Base-by-base conservation (phyloP, 257 asterid species). In the Lithospermum erythrorhizon region DNA sequence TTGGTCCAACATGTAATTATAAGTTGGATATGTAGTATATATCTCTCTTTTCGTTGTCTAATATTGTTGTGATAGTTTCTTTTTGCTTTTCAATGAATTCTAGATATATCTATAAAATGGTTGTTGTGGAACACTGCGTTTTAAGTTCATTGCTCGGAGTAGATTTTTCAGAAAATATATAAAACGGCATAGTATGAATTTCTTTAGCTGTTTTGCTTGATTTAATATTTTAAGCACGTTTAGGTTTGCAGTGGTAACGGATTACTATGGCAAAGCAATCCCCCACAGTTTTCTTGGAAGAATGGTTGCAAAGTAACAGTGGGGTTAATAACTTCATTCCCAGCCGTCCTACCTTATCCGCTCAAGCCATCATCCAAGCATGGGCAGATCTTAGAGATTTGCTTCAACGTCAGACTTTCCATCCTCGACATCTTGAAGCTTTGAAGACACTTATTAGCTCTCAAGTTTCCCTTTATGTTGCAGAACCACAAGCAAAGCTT, bases 401-500 rank as follows among this genome's bases (percentile, higher is more conserved):
- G 25, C 75, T 82, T 70, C 80, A 81, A 55, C 59, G 67, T 56
- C 78, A 77, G 70, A 45, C 76, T 60, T 91, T 91, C 62, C 69
- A 71, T 55, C 58, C 82, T 58, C 80, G 49, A 66, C 88, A 86
- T 72, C 79, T 80, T 60, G 82, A 84, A 74, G 83, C 90, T 62
- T 69, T 93, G 22, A 72, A 71, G 68, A 63, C 57, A 27, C 98
- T 93, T 60, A 66, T 79, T 53, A 70, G 65, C 67, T 76, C 87
- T 63, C 94, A 84, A 69, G 58, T 65, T 53, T 75, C 90, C 21
- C 89, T 88, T 55, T 76, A 86, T 52, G 87, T 88, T 70, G 89
- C 98, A 37, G 97, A 93, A 61, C 95, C 98, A 61, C 98, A 93
- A 74, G 95, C 97, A 60, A 86, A 81, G 77, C 81, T 93, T 72